Conservation (phyloP, 805 yeast genomes). For the Starmerella bombicola region DNA sequence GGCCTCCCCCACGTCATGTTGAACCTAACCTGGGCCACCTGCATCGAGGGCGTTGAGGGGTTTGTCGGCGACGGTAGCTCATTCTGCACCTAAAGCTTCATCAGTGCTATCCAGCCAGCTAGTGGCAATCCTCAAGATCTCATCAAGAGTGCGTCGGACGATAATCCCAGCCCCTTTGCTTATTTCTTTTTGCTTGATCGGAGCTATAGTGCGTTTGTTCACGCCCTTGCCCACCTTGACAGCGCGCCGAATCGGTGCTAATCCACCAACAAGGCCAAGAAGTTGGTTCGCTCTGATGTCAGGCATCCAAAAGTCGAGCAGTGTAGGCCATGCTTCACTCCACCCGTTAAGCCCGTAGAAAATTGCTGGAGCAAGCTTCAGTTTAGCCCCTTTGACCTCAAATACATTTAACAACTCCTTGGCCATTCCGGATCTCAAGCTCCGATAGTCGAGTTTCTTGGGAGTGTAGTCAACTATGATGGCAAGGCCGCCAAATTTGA, state of each 20-base stretch:
- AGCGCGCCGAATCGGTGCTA: constrained; percentile 52
- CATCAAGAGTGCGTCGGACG: constrained; percentile 13
- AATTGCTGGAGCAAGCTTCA: constrained; percentile 47
- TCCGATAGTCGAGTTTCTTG: constrained; percentile 71
- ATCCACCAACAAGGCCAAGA: constrained; percentile 67
- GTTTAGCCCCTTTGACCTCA: constrained; percentile 71
- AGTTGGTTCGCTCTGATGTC: constrained; percentile 74
- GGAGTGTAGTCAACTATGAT: constrained; percentile 84
- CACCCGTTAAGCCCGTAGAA: constrained; percentile 72
- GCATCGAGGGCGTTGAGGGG: too few relatives aligned
- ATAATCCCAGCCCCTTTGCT: constrained; percentile 13
- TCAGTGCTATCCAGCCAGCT: constrained; percentile 15
- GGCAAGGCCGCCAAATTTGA: constrained; percentile 38
- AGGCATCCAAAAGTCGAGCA: constrained; percentile 75
- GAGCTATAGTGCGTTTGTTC: constrained; percentile 9
- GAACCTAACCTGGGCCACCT: too few relatives aligned
- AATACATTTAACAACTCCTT: constrained; percentile 82
- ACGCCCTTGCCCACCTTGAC: constrained; percentile 11
- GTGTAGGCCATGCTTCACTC: constrained; percentile 40
- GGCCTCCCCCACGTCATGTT: too few relatives aligned
- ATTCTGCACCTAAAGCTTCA: constrained; percentile 1
- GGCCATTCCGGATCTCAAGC: constrained; percentile 73
- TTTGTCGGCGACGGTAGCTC: too few relatives aligned
- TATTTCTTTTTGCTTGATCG: constrained; percentile 9
- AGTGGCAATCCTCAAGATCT: constrained; percentile 8